Base-by-base conservation (phyloP, 2,329 filamentous ascomycete species). In the Hirsutella thompsonii region DNA sequence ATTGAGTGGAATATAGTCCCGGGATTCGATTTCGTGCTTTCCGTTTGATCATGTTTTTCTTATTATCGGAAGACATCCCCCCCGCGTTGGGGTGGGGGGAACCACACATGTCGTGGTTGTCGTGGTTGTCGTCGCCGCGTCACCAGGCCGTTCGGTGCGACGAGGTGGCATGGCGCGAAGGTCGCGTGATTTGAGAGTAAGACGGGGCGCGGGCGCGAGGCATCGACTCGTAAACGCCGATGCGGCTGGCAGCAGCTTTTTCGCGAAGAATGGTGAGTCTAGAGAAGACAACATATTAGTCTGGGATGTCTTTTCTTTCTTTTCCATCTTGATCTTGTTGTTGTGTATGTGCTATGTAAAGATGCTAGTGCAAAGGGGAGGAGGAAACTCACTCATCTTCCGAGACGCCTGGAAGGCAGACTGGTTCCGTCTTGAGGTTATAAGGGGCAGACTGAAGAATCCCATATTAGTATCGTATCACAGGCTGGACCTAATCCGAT, bases 371-470 rank as follows among this genome's bases (percentile, higher is more conserved):
- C 6, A 6, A 26, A 11, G 14, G 26, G 16, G 6, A 4, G n/a
- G 3, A 14, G 28, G 16, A 2, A 26, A 62, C 73, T 57, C 66
- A 78, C 74, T 80, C 73, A 49, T 77, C 71, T 47, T 74, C 65
- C 36, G 69, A 70, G 34, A 78, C 61, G 32, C 74, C 75, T 2
- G 72, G 72, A 13, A 79, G 58, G 35, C 57, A 58, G 33, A 70
- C 61, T n/a, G 64, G 58, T 51, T 75, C 71, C 43, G 67, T 68
- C 52, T 71, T 70, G 51, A 78, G 70, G 54, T 77, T 65, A 57
- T 74, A 79, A 0, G 75, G 75, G 9, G 67, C 67, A 38, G 73
- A 77, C 74, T 78, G 44, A 20, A n/a, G 34, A n/a, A 38, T 2
- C n/a, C 4, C 6, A 11, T 11, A 13, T 33, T 4, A 32, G 28